phyloP scores from a whole-genome alignment of 1,284 basidiomycete genomes.

The Trichosporon sp. region DNA sequence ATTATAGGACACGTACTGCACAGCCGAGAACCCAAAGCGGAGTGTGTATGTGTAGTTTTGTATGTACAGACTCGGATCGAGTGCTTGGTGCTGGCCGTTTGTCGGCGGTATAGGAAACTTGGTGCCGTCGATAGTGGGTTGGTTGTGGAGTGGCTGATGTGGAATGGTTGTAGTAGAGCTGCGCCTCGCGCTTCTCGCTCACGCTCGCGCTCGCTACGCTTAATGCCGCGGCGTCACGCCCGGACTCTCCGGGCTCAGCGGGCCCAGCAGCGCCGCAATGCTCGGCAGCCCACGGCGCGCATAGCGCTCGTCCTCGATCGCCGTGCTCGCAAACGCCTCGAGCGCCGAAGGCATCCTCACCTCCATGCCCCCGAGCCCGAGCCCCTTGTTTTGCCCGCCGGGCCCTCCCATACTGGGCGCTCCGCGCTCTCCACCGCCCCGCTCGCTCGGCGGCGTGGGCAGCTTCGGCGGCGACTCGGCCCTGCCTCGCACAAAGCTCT shows the following conservation, averaged over 20 bases:
- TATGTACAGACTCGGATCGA: no score
- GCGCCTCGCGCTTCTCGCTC: neutral
- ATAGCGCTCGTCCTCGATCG: neutral
- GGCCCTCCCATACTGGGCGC: no score
- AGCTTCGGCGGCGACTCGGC: neutral
- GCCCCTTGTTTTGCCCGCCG: no score
- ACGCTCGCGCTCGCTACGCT: no score
- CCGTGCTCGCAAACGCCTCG: neutral
- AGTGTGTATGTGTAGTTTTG: neutral
- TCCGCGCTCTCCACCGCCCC: no score
- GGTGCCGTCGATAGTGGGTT: no score
- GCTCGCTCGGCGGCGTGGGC: neutral
- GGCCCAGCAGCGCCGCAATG: neutral
- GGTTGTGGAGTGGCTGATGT: no score
- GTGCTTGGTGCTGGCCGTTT: no score
- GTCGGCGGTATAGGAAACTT: no score
- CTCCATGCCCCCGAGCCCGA: no score
- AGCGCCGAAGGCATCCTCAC: neutral
- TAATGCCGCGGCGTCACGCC: neutral
- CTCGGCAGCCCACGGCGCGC: neutral
- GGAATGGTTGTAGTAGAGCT: no score
- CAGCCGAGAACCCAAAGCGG: neutral
- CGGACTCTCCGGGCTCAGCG: neutral
- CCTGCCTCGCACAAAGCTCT: neutral
- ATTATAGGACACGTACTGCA: neutral